Percentiles rank a stretch among this genome's conserved stretches.
phyloP scores from a whole-genome alignment of 2,329 filamentous ascomycete species.

The Exophiala calicioides region DNA sequence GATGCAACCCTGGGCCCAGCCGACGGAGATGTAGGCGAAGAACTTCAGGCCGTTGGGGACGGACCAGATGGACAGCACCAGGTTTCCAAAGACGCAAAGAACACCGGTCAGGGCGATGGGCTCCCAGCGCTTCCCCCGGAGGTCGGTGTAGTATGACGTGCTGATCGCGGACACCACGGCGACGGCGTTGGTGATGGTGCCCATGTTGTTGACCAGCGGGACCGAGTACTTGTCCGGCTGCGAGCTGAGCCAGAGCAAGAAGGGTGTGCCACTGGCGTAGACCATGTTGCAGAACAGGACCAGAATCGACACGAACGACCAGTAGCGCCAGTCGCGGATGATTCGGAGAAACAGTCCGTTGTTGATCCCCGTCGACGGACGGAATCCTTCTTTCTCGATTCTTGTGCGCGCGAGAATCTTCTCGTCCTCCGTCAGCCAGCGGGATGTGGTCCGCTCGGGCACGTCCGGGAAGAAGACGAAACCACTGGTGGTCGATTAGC shows the following conservation, averaged over 20 bases:
- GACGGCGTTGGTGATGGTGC: not conserved
- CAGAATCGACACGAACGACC: not conserved
- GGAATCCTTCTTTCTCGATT: not conserved
- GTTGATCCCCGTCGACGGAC: not conserved
- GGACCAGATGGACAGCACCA: not conserved
- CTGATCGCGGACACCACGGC: not conserved
- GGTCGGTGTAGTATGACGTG: not conserved
- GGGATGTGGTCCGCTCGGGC: constrained; percentile 1
- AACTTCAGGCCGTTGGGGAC: not conserved
- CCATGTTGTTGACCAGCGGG: not conserved
- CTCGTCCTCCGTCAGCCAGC: not conserved
- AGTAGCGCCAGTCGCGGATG: not conserved
- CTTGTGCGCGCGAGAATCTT: not conserved
- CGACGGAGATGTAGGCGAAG: not conserved
- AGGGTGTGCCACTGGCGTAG: not conserved
- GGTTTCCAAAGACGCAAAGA: not conserved
- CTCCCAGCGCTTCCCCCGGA: not conserved
- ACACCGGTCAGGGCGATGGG: not conserved
- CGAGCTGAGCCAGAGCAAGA: not conserved
- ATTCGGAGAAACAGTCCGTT: not conserved
- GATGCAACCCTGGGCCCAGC: not conserved
- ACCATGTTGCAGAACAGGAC: not conserved
- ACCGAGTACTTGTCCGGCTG: constrained; percentile 1
- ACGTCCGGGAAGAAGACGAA: constrained; percentile 1
- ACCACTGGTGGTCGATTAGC: not conserved